A percentile compares a stretch with the other conserved stretches of the same genome.
Conservation (phyloP, 345 rosid genomes). For the Citrus hindsii region DNA sequence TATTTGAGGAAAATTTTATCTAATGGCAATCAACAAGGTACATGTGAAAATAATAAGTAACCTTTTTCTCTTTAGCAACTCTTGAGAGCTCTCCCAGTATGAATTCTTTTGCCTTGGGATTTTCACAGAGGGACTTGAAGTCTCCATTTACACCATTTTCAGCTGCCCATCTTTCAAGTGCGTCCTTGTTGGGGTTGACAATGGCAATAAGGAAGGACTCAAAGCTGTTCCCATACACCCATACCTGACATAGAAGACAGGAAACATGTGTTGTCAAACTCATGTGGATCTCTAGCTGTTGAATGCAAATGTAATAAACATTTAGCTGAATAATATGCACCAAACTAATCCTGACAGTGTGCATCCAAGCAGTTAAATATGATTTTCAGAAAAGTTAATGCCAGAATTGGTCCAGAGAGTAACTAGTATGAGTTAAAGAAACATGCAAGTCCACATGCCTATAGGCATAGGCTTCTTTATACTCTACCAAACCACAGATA, state of each 20-base stretch:
- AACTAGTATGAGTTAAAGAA: background rate
- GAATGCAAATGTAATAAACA: background rate
- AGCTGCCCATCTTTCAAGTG: conserved; percentile 77
- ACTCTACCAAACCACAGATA: background rate
- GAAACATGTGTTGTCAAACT: background rate
- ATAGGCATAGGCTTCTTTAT: background rate
- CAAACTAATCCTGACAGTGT: background rate
- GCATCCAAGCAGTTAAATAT: background rate
- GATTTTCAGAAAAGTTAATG: background rate
- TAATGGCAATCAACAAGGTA: background rate
- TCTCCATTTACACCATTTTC: conserved; percentile 64
- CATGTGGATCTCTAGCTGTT: background rate
- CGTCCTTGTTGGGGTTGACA: conserved; percentile 71
- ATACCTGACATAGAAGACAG: conserved; percentile 48
- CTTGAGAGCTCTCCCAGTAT: conserved; percentile 64
- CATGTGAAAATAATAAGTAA: background rate
- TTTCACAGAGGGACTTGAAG: conserved; percentile 62
- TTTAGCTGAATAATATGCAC: background rate
- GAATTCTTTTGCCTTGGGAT: conserved; percentile 61
- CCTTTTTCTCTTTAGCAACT: conserved; percentile 81
- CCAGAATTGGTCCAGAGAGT: background rate
- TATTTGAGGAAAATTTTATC: background rate
- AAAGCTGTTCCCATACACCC: conserved; percentile 97
- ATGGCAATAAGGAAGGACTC: conserved; percentile 91
- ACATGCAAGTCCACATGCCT: background rate